Conservation (phyloP, 768 basidiomycete genomes). For the Boletus edulis region DNA sequence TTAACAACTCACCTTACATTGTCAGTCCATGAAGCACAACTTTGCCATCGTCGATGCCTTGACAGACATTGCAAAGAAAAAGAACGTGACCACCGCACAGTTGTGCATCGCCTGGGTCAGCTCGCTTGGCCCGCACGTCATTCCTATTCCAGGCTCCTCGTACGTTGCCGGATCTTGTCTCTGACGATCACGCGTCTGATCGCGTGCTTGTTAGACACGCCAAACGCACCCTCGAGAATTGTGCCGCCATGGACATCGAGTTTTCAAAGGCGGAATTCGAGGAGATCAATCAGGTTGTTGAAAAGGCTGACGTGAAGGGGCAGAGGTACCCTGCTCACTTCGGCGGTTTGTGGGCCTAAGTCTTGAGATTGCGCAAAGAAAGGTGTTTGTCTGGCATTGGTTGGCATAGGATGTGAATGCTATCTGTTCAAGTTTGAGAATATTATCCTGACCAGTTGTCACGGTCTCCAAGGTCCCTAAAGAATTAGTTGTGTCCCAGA, state of each 20-base stretch:
- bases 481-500: neutral
- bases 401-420: no score
- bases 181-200: neutral
- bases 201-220: conserved; percentile 19
- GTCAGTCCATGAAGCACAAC: conserved; percentile 32
- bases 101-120: conserved; percentile 44
- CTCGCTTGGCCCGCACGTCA: conserved; percentile 39
- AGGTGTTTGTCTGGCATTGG: no score
- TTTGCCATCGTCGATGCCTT: conserved; percentile 43
- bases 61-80: conserved; percentile 38
- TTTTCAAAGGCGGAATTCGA: conserved; percentile 39
- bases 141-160: conserved; percentile 53
- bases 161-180: conserved; percentile 12
- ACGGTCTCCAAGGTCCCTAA: conserved; percentile 21
- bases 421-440: no score
- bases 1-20: neutral
- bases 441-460: conserved; percentile 1
- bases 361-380: no score
- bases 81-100: conserved; percentile 42
- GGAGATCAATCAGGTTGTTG: conserved; percentile 39
- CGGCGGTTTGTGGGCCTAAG: neutral
- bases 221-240: conserved; percentile 44
- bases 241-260: conserved; percentile 39
- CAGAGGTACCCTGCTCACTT: conserved; percentile 31
- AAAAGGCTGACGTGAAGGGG: conserved; percentile 39